Evolutionary conservation across 2,329 filamentous ascomycete species (phyloP).

Genomic region (Fusarium bactridioides): DNA sequence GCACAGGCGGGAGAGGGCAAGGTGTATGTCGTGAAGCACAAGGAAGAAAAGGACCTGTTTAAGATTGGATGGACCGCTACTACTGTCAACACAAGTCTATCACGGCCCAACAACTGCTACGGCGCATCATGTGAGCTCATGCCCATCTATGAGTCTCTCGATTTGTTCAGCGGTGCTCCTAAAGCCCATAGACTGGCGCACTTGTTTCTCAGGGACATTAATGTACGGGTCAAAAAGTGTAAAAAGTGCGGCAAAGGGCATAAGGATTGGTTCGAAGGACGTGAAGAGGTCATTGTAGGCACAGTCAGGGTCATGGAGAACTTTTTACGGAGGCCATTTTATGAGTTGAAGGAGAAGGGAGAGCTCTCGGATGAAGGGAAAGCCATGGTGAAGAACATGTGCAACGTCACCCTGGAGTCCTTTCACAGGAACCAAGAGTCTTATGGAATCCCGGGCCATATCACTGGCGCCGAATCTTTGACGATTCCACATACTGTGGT

Average conservation of each 20-base stretch:
- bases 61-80: constrained; percentile 12
- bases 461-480: not conserved
- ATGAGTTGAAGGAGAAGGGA: not conserved
- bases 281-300: not conserved
- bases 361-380: not conserved
- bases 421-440: not conserved
- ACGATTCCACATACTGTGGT: not conserved
- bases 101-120: constrained; percentile 14
- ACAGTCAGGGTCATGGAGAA: constrained; percentile 12
- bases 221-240: not conserved
- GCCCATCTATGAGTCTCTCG: constrained; percentile 3
- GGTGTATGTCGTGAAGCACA: constrained; percentile 17
- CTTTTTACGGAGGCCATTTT: constrained; percentile 8
- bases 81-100: not conserved
- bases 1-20: not conserved
- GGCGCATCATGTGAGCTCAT: not conserved
- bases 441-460: not conserved
- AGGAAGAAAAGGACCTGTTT: not conserved
- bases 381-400: not conserved
- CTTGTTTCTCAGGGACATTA: not conserved
- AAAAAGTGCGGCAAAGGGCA: constrained; percentile 2
- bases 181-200: constrained; percentile 17
- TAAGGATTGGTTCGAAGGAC: not conserved
- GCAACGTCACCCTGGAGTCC: not conserved
- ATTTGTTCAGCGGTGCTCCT: not conserved